Conservation (phyloP, 2,329 filamentous ascomycete genomes). For the Colletotrichum trifolii region DNA sequence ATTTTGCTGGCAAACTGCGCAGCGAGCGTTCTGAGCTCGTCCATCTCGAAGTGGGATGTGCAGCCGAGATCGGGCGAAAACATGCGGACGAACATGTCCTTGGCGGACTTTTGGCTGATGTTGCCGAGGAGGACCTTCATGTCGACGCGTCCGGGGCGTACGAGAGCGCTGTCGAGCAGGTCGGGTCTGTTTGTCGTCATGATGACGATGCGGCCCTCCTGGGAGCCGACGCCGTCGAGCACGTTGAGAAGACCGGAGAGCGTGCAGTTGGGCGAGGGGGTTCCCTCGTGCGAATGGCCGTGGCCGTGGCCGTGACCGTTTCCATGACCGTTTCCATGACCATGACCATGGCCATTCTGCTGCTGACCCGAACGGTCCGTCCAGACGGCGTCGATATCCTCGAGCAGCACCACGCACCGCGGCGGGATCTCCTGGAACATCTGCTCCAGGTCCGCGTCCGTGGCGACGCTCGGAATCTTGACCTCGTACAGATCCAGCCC, state of each 20-base stretch:
- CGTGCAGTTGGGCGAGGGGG: conserved; percentile 50
- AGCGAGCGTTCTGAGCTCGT: conserved; percentile 57
- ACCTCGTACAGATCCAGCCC: conserved; percentile 62
- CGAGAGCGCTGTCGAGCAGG: conserved; percentile 71
- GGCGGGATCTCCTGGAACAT: conserved; percentile 64
- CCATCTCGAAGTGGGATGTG: conserved; percentile 40
- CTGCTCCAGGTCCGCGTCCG: conserved; percentile 60
- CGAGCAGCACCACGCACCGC: conserved; percentile 64
- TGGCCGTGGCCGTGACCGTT: conserved; percentile 24
- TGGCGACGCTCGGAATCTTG: conserved; percentile 60
- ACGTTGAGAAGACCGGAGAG: conserved; percentile 76
- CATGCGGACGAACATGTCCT: conserved; percentile 60
- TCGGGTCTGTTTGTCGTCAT: conserved; percentile 79
- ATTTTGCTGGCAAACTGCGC: conserved; percentile 65
- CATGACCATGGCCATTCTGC: background rate
- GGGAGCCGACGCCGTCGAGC: conserved; percentile 75
- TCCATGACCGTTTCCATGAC: conserved; percentile 29
- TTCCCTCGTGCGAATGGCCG: conserved; percentile 22
- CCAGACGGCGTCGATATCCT: conserved; percentile 63
- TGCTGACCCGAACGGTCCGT: conserved; percentile 39
- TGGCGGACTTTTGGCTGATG: conserved; percentile 55
- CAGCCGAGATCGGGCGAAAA: conserved; percentile 50
- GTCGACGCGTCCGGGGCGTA: conserved; percentile 75
- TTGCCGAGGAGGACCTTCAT: conserved; percentile 68
- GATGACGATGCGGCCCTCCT: conserved; percentile 76